Percentiles rank a stretch among this genome's conserved stretches.
phyloP scores from a whole-genome alignment of 306 rosid species.

The Pyrus communis region DNA sequence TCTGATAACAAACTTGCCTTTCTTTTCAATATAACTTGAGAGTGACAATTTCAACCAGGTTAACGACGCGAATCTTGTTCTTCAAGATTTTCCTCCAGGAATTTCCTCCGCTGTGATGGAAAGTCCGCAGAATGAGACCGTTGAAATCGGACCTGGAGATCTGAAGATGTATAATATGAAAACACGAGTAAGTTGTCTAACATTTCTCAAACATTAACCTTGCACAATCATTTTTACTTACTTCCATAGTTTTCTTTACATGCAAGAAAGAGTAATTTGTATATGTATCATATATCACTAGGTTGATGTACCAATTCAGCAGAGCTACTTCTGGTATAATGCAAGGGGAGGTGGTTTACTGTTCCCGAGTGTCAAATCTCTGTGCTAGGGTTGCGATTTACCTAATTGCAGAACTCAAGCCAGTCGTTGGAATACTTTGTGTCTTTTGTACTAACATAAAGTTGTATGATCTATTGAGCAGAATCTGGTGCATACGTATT shows the following conservation, averaged over 20 bases:
- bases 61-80: slow-evolving; percentile 49
- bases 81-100: slow-evolving; percentile 66
- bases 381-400: background rate
- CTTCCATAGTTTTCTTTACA: background rate
- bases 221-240: too few relatives aligned
- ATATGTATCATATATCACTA: background rate
- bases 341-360: slow-evolving; percentile 14
- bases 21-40: slow-evolving; percentile 7
- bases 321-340: slow-evolving; percentile 68
- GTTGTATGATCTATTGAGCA: slow-evolving; percentile 12
- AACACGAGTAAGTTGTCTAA: slow-evolving; percentile 44
- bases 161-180: slow-evolving; percentile 48
- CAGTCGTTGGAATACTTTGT: too few relatives aligned
- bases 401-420: background rate
- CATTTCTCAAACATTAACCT: background rate
- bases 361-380: slow-evolving; percentile 37
- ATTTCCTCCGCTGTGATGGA: slow-evolving; percentile 22
- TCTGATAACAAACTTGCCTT: too few relatives aligned
- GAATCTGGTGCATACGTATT: slow-evolving; percentile 86
- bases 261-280: too few relatives aligned
- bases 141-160: slow-evolving; percentile 51
- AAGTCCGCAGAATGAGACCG: slow-evolving; percentile 12
- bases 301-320: slow-evolving; percentile 66
- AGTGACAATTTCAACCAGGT: slow-evolving; percentile 41
- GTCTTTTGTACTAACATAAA: too few relatives aligned